phyloP scores from a whole-genome alignment of 2,329 filamentous ascomycete genomes.

The Geosmithia putterillii region DNA sequence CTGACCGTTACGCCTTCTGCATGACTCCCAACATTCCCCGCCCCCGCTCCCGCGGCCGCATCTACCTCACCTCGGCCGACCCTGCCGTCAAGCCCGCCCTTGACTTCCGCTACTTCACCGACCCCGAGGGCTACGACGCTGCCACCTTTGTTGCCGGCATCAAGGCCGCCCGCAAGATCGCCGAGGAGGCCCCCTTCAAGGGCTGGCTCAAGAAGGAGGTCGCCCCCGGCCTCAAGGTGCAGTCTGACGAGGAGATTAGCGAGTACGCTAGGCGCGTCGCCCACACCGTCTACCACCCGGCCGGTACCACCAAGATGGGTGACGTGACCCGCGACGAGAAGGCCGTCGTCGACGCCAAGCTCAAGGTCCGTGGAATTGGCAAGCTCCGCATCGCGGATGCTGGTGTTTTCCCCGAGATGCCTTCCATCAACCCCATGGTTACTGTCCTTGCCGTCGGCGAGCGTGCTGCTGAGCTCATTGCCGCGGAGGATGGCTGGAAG shows the following conservation, averaged over 20 bases:
- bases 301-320: conserved; percentile 86
- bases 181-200: conserved; percentile 64
- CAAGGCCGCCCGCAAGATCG: conserved; percentile 65
- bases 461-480: conserved; percentile 70
- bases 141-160: conserved; percentile 69
- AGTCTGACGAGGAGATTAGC: conserved; percentile 68
- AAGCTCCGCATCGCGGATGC: conserved; percentile 73
- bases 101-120: conserved; percentile 84
- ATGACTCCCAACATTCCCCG: conserved; percentile 89
- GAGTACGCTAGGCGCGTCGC: conserved; percentile 72
- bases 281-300: conserved; percentile 84
- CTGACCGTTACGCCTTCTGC: conserved; percentile 75
- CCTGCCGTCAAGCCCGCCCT: conserved; percentile 69
- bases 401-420: conserved; percentile 79
- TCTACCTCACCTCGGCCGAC: conserved; percentile 67
- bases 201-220: conserved; percentile 75
- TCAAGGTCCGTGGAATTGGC: conserved; percentile 62
- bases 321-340: conserved; percentile 53
- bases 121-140: conserved; percentile 74
- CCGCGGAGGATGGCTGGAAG: conserved; percentile 48
- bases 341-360: conserved; percentile 67
- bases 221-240: conserved; percentile 60
- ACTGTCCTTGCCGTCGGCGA: conserved; percentile 78
- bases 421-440: conserved; percentile 81
- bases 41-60: conserved; percentile 61